Base-by-base conservation (phyloP, 225 moss, liverwort and hornwort genomes). In the Marchantia paleacea region DNA sequence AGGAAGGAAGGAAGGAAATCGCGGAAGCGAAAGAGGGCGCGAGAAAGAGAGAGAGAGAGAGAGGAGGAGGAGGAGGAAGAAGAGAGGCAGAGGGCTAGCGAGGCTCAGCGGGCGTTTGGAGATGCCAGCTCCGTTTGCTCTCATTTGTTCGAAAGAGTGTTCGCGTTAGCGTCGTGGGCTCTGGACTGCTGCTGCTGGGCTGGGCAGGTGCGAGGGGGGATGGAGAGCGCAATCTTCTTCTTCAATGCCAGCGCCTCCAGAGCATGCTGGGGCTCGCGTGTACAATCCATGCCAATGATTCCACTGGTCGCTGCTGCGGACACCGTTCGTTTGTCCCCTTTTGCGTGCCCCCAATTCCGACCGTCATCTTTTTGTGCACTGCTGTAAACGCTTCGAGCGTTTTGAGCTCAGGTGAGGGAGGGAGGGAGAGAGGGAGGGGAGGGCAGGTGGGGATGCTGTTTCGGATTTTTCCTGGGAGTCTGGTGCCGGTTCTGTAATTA, bases 341-440 rank as follows among this genome's bases (percentile, higher is more conserved):
- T 22, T 71, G 19, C 22, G 49, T 22, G 20, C 70, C n/a, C 10
- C 53, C 52, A 73, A 28, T 73, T 73, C 52, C 6, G 73, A 24
- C 73, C 10, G 24, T 28, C 53, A 0, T 52, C 24, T 25, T 53
- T 13, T 5, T 2, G 39, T 7, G 51, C 51, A 3, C 20, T 20
- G 31, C 39, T 3, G 51, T 47, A 0, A 8, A 26, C 24, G 73
- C 53, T 26, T 73, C 52, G 25, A 53, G 24, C 25, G 25, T 4
- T 52, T 28, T 73, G 54, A 73, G 54, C 73, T 53, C 73, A 53
- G 73, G 73, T 54, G 52, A 53, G 73, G 57, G 57, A 28, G n/a
- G 10, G 16, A 7, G 19, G 3, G 16, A 69, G 47, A 18, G 47
- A 16, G 69, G 47, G 7, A 66, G n/a, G n/a, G n/a, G n/a, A n/a